Evolutionary conservation across 371 early-diverging fungal genomes (phyloP), one percentile per base, ranked within the genome.

Genomic region (Mortierella sp.): DNA sequence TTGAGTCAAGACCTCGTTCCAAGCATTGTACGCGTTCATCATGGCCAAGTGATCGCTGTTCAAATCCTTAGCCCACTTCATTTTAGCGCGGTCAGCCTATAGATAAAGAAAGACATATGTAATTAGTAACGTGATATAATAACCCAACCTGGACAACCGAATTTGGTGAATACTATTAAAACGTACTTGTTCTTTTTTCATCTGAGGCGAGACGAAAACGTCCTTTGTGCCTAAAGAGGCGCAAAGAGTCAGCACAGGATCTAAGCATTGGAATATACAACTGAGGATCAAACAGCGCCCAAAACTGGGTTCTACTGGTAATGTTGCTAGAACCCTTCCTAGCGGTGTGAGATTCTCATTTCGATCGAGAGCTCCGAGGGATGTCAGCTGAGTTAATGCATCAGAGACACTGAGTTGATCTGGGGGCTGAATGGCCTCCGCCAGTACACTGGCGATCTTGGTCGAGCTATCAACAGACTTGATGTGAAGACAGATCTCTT

Each of bases 241-340:
- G 28, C 81, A 80, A 9, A 80, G 62, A 3, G 92, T 91, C 57
- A 91, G 73, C 10, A 88, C 85, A 20, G 89, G 86, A 70, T 92
- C 92, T 47, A 93, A 70, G 64, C 90, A 91, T 14, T 86, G 76
- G 80, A 89, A 92, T 39, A 87, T 85, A 65, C 78, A 75, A 12
- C 88, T 90, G 58, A 87, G 77, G 10, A 94, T 83, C 66, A 94
- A 77, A 35, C 93, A 83, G 68, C 92, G 93, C 37, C 93, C 94
- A 55, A 93, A 86, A 76, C 88, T 84, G 8, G 93, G 92, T 64
- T 93, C 91, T 1, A 94, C 86, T 1, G 94, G 94, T 32, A 93
- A 83, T 20, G 87, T 85, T 1, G 91, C 91, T 63, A 95, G 77
- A 68, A 90, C 88, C 61, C 87, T 87, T 20, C 94, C 92, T 9